Conservation (phyloP, 2,329 filamentous ascomycete genomes). For the Ceratocystis alfenasii region DNA sequence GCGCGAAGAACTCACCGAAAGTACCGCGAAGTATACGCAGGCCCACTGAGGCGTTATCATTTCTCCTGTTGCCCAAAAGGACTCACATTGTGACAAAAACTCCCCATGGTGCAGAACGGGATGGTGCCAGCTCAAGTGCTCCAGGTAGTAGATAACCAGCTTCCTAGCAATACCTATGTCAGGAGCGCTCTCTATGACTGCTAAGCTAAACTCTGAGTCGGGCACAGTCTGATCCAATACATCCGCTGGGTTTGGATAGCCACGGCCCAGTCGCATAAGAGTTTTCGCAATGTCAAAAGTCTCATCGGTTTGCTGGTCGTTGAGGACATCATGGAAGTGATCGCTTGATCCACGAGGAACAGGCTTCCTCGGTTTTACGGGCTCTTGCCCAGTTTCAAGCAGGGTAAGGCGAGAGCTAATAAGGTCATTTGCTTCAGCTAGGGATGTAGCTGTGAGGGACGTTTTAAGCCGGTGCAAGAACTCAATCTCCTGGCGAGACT, state of each 20-base stretch:
- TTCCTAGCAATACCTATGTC: slow-evolving; percentile 1
- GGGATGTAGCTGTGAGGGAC: slow-evolving; percentile 8
- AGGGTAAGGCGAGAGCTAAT: slow-evolving; percentile 16
- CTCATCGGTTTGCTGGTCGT: slow-evolving; percentile 14
- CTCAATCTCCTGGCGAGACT: slow-evolving; percentile 21
- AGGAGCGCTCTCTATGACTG: neutral
- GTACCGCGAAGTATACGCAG: slow-evolving; percentile 13
- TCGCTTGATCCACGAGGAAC: slow-evolving; percentile 6
- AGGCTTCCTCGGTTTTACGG: neutral
- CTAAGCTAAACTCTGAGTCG: slow-evolving; percentile 2
- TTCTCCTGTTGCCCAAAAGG: slow-evolving; percentile 1
- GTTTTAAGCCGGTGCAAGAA: slow-evolving; percentile 19
- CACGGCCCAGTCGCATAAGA: slow-evolving; percentile 19
- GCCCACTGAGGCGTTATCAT: slow-evolving; percentile 15
- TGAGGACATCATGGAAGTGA: slow-evolving; percentile 17
- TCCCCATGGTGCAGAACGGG: slow-evolving; percentile 17
- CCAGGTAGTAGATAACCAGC: slow-evolving; percentile 19
- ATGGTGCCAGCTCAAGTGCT: slow-evolving; percentile 21
- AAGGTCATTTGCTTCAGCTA: slow-evolving; percentile 16
- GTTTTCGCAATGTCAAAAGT: slow-evolving; percentile 16
- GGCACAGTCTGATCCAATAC: neutral
- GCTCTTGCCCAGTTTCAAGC: slow-evolving; percentile 20
- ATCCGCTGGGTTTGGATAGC: slow-evolving; percentile 13
- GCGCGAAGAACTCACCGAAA: slow-evolving; percentile 6
- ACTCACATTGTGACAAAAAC: slow-evolving; percentile 17